Conservation (phyloP, 169 alveolate genomes). For the Plasmodium vinckei region DNA sequence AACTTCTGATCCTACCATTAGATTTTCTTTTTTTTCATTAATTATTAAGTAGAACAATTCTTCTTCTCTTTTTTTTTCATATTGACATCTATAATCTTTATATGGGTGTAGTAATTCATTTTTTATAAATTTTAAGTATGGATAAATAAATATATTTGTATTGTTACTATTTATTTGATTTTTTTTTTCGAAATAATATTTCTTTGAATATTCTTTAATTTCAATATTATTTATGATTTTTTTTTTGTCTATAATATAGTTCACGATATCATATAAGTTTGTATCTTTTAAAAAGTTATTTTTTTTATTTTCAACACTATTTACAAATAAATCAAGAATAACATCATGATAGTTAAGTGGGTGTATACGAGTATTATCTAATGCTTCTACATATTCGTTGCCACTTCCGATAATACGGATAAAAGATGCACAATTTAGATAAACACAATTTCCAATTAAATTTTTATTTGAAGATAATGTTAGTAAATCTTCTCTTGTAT, state of each 20-base stretch:
- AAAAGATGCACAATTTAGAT: constrained; percentile 82
- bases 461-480: constrained; percentile 40
- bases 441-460: constrained; percentile 79
- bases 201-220: constrained; percentile 31
- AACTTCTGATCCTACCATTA: constrained; percentile 83
- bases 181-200: constrained; percentile 75
- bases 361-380: constrained; percentile 86
- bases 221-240: constrained; percentile 36
- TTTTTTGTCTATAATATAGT: constrained; percentile 50
- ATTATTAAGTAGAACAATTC: constrained; percentile 83
- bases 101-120: constrained; percentile 83
- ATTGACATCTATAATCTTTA: constrained; percentile 78
- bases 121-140: constrained; percentile 80
- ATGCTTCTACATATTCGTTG: constrained; percentile 59
- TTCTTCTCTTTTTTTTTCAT: constrained; percentile 69
- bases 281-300: constrained; percentile 53
- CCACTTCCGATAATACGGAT: constrained; percentile 68
- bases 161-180: no score
- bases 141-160: constrained; percentile 77
- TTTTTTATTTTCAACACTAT: constrained; percentile 79
- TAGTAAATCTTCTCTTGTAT: constrained; percentile 49
- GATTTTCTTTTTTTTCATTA: constrained; percentile 75
- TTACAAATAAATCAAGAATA: constrained; percentile 82
- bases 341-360: constrained; percentile 82
- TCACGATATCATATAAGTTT: constrained; percentile 30